Evolutionary conservation across 2,329 filamentous ascomycete species (phyloP), one percentile per base, ranked within the genome.

Genomic region (Volutella citrinella): DNA sequence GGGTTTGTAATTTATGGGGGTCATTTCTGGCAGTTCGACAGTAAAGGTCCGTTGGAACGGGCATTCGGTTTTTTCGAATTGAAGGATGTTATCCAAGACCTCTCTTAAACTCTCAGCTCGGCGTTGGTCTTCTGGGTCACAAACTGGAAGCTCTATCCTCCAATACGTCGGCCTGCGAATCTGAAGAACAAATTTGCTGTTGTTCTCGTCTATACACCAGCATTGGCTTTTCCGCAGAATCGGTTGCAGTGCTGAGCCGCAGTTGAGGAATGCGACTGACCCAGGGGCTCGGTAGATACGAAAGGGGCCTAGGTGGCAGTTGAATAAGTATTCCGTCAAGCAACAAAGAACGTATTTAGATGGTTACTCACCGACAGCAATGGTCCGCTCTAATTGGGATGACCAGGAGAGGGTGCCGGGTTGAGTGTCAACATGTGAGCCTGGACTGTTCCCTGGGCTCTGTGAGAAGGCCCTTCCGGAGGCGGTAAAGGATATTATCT

Each of bases 171-270:
- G 83, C 27, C 83, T 78, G 15, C 88, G 75, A 45, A 94, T 87
- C 46, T 90, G 84, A 39, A 96, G 66, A n/a, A 95, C 84, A 49
- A 95, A 95, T 49, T 82, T 76, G 60, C 70, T 88, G 24, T 84
- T 84, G 36, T 82, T 76, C 37, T 87, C 84, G 58, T 94, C 87
- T 19, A 96, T 84, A 58, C 86, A 94, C 90, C 90, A 96, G 56
- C 86, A 94, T 61, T 95, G 89, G 38, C 88, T 94, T 59, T 87
- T 87, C 16, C 87, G 87, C 32, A 96, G 66, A 43, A 96, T 93
- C 10, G 90, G 85, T 52, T 93, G 87, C 13, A 95, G 73, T 12
- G 90, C 82, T 35, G 79, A 80, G 40, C 87, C 87, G 45, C 88
- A 95, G 60, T 85, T 91, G 9, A 96, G 72, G 53, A 95, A 96